Evolutionary conservation across 208 protist species (phyloP).

Genomic region (Crithidia brevicula): DNA sequence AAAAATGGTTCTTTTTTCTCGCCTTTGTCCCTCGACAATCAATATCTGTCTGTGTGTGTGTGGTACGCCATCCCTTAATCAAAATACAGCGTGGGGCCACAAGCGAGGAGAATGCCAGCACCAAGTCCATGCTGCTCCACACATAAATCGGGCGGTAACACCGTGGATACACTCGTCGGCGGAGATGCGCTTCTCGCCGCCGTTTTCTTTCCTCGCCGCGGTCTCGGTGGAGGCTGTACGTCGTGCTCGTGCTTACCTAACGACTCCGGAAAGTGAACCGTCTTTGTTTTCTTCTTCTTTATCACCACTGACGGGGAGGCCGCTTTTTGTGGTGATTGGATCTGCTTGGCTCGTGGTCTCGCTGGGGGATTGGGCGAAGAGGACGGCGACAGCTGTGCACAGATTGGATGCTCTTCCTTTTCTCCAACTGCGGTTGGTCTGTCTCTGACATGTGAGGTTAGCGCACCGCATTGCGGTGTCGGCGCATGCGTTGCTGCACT

Average conservation of each 20-base stretch:
- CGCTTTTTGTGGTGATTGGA: too few relatives aligned
- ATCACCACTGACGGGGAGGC: too few relatives aligned
- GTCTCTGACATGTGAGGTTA: too few relatives aligned
- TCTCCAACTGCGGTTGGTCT: too few relatives aligned
- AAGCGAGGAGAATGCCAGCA: constrained; percentile 61
- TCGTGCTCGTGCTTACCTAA: neutral
- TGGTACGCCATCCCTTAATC: constrained; percentile 26
- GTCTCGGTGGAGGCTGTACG: too few relatives aligned
- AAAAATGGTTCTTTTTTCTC: neutral
- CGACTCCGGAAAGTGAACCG: neutral
- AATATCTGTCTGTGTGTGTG: too few relatives aligned
- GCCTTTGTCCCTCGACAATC: neutral
- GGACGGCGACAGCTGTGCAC: too few relatives aligned
- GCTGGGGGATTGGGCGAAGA: too few relatives aligned
- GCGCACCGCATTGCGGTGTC: neutral
- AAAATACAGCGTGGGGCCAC: constrained; percentile 73
- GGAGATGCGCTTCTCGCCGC: too few relatives aligned
- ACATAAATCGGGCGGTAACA: constrained; percentile 4
- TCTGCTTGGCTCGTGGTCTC: too few relatives aligned
- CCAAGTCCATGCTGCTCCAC: constrained; percentile 38
- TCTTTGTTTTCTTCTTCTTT: neutral
- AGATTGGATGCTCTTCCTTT: too few relatives aligned
- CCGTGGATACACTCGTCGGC: neutral
- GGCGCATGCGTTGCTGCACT: neutral
- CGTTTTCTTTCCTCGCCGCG: too few relatives aligned